phyloP scores from a whole-genome alignment of 371 early-diverging fungal genomes.

The Dichotomocladium elegans region DNA sequence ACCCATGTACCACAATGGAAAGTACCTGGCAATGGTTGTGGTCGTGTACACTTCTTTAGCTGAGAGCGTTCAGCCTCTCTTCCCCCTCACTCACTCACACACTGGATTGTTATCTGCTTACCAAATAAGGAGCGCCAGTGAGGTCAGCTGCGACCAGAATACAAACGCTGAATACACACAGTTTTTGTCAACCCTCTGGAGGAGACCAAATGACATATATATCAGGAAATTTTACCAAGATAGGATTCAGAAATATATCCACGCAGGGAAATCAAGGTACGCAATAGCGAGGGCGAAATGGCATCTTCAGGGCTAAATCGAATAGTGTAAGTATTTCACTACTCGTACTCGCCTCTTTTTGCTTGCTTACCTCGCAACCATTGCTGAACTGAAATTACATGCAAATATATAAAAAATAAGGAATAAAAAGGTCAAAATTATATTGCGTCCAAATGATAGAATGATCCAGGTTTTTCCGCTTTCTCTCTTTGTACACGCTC shows the following conservation, averaged over 20 bases:
- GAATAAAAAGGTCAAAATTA: background rate
- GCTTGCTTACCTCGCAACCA: slow-evolving; percentile 17
- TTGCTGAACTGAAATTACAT: slow-evolving; percentile 7
- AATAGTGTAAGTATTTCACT: too few species aligned
- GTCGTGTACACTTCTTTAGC: too few species aligned
- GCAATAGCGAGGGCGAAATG: slow-evolving; percentile 33
- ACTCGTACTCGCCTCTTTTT: too few species aligned
- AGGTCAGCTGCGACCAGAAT: slow-evolving; percentile 78
- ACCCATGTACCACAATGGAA: slow-evolving; percentile 86
- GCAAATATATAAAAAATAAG: slow-evolving; percentile 7
- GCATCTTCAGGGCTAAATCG: slow-evolving; percentile 29
- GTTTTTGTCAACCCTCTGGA: too few species aligned
- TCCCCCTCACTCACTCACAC: background rate
- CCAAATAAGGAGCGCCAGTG: slow-evolving; percentile 74
- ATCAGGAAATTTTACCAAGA: too few species aligned
- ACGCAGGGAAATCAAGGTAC: slow-evolving; percentile 14
- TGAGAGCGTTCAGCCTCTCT: too few species aligned
- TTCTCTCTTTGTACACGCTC: too few species aligned
- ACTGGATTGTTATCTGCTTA: slow-evolving; percentile 24
- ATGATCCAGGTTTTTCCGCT: too few species aligned
- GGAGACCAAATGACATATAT: background rate
- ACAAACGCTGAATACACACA: slow-evolving; percentile 51
- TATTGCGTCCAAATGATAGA: too few species aligned
- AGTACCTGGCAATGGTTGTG: slow-evolving; percentile 32
- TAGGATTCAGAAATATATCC: slow-evolving; percentile 52